phyloP scores from a whole-genome alignment of 2,329 filamentous ascomycete genomes.

The Ophiocordyceps camponoti-rufipedis region DNA sequence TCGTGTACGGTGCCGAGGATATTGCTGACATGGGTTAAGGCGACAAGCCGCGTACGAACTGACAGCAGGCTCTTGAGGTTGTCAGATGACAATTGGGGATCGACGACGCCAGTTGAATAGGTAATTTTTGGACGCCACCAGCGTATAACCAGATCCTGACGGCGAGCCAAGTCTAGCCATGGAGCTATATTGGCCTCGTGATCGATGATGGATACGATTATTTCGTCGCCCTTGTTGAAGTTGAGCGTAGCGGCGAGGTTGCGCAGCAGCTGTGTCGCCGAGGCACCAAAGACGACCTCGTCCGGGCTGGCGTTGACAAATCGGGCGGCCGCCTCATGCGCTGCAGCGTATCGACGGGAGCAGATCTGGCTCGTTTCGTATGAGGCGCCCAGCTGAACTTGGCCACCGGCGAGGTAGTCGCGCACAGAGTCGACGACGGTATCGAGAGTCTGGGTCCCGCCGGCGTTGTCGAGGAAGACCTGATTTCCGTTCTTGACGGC shows the following conservation, averaged over 20 bases:
- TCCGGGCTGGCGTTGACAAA: constrained; percentile 51
- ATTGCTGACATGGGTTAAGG: constrained; percentile 58
- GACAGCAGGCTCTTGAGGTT: constrained; percentile 42
- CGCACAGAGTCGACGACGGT: constrained; percentile 47
- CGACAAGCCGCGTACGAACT: constrained; percentile 47
- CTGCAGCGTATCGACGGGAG: constrained; percentile 38
- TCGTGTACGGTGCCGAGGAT: constrained; percentile 55
- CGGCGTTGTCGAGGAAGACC: constrained; percentile 63
- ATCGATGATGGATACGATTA: constrained; percentile 54
- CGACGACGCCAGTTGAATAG: constrained; percentile 15
- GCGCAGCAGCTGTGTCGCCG: constrained; percentile 59
- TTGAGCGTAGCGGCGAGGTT: constrained; percentile 42
- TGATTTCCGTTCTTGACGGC: constrained; percentile 42
- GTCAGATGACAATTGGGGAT: constrained; percentile 39
- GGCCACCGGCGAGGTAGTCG: constrained; percentile 46
- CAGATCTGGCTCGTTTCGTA: constrained; percentile 44
- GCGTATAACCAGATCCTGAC: constrained; percentile 41
- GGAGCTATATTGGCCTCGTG: constrained; percentile 63
- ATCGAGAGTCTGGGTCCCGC: constrained; percentile 52
- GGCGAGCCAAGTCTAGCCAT: constrained; percentile 50
- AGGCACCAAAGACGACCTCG: constrained; percentile 55
- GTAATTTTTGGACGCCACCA: constrained; percentile 41
- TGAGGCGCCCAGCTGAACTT: constrained; percentile 59
- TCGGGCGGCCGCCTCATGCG: constrained; percentile 44
- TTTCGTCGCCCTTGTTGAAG: constrained; percentile 40